Percentiles rank a stretch among this genome's conserved stretches.
Evolutionary conservation across 257 asterid species (phyloP).

Genomic region (Nemophila menziesii): DNA sequence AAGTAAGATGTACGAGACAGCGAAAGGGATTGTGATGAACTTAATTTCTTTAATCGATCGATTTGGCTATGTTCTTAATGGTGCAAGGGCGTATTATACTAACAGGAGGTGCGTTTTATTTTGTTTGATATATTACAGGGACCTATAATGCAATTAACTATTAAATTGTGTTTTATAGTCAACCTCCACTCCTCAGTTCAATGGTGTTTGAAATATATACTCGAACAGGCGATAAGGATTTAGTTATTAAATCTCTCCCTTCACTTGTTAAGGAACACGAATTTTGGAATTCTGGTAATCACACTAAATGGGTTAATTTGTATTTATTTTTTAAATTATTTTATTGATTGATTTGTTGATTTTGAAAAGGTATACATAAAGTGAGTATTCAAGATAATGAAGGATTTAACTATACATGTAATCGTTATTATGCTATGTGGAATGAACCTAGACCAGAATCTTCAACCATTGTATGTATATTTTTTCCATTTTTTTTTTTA

Average conservation of each 20-base stretch:
- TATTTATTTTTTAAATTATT: neutral
- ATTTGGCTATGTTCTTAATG: constrained; percentile 77
- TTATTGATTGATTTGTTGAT: constrained; percentile 3
- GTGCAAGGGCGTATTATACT: constrained; percentile 82
- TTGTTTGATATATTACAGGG: neutral
- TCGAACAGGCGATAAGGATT: constrained; percentile 40
- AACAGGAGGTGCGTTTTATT: constrained; percentile 49
- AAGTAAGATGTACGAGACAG: constrained; percentile 79
- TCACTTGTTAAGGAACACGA: constrained; percentile 57
- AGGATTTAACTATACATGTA: constrained; percentile 49
- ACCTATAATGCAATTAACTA: neutral
- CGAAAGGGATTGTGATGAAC: constrained; percentile 80
- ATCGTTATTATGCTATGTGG: constrained; percentile 87
- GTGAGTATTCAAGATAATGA: constrained; percentile 50
- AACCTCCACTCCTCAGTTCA: constrained; percentile 80
- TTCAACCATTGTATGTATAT: constrained; percentile 44
- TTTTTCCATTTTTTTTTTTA: too few species aligned
- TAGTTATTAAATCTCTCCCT: constrained; percentile 55
- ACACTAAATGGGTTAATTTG: neutral
- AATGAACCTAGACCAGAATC: constrained; percentile 90
- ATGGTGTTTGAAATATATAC: constrained; percentile 62
- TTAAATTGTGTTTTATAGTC: constrained; percentile 35
- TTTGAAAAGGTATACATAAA: constrained; percentile 51
- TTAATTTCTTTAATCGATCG: constrained; percentile 54
- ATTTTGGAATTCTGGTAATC: constrained; percentile 78